Evolutionary conservation across 768 basidiomycete species (phyloP).

Genomic region (Naganishia vishniacii): DNA sequence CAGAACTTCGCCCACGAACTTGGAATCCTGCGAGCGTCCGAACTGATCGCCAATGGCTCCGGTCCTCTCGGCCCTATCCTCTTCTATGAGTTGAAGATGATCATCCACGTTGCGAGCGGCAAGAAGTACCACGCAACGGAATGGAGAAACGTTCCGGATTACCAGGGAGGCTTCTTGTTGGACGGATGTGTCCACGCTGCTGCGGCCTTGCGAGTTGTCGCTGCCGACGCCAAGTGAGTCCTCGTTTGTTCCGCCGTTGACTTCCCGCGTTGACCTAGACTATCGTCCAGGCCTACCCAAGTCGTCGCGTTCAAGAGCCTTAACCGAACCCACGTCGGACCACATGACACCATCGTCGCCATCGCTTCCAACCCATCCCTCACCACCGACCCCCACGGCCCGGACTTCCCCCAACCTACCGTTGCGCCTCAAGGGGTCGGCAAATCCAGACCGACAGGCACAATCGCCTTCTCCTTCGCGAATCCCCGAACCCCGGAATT

Average conservation of each 20-base stretch:
- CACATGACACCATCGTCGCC: slow-evolving; percentile 66
- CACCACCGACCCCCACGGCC: slow-evolving; percentile 35
- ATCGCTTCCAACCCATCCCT: slow-evolving; percentile 30
- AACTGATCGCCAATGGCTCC: slow-evolving; percentile 26
- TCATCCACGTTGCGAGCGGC: slow-evolving; percentile 58
- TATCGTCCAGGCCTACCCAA: slow-evolving; percentile 34
- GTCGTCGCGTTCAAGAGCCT: slow-evolving; percentile 65
- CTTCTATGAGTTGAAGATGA: slow-evolving; percentile 60
- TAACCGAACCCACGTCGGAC: slow-evolving; percentile 65
- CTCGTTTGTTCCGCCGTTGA: not conserved
- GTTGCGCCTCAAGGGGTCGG: slow-evolving; percentile 30
- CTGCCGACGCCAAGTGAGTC: slow-evolving; percentile 61
- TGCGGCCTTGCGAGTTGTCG: slow-evolving; percentile 60
- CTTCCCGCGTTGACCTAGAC: not conserved
- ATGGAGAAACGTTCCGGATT: slow-evolving; percentile 75
- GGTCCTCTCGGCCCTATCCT: slow-evolving; percentile 68
- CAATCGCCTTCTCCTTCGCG: slow-evolving; percentile 38
- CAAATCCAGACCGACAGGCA: slow-evolving; percentile 35
- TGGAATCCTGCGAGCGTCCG: slow-evolving; percentile 14
- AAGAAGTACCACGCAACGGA: slow-evolving; percentile 74
- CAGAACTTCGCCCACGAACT: slow-evolving; percentile 32
- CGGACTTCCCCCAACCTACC: slow-evolving; percentile 28
- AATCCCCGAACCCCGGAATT: slow-evolving; percentile 30
- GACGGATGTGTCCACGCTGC: slow-evolving; percentile 49
- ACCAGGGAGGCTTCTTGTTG: slow-evolving; percentile 61